Evolutionary conservation across 441 rosid genomes (phyloP), one percentile per base, ranked within the genome.

Genomic region (Lepidium campestre): DNA sequence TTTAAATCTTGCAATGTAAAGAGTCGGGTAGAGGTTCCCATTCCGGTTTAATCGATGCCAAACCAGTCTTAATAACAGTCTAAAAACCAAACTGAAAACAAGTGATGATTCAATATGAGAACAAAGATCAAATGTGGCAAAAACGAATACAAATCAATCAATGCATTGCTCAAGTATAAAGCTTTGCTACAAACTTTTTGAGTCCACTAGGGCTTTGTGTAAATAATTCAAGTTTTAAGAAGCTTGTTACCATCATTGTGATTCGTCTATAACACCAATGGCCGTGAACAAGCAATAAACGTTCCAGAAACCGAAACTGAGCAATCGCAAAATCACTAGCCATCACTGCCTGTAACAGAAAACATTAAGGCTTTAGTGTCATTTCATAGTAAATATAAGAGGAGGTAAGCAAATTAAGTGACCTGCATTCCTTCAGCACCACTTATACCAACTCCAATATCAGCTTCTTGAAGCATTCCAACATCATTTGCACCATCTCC

Each of bases 341-440:
- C 99, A 93, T 90, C 46, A 81, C 98, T 36, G 98, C 98, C 97
- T 90, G 85, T 57, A 68, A 67, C 32, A 13, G 11, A 46, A 67
- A 4, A 71, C 13, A 18, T 37, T n/a, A 37, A 1, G 17, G 18
- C 15, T 50, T 4, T 20, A 40, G 12, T 15, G 27, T 41, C 2
- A 7, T 45, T 50, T 11, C 53, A 71, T 9, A 54, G 64, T 45
- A 58, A 29, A 29, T 0, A 67, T 0, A 46, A 37, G 32, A 2
- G 8, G 23, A 62, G 23, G n/a, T 6, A 55, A 31, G 36, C 0
- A 18, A 57, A 47, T 13, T 27, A 2, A 7, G 54, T 20, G 52
- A 91, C 97, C 90, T 94, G 97, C 97, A 88, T 91, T 62, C 99
- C 99, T 85, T 91, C 99, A 7, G 82, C 87, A 44, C 99, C 97